Base-by-base conservation (phyloP, 148 eudicot genomes). In the Silene uniflora region DNA sequence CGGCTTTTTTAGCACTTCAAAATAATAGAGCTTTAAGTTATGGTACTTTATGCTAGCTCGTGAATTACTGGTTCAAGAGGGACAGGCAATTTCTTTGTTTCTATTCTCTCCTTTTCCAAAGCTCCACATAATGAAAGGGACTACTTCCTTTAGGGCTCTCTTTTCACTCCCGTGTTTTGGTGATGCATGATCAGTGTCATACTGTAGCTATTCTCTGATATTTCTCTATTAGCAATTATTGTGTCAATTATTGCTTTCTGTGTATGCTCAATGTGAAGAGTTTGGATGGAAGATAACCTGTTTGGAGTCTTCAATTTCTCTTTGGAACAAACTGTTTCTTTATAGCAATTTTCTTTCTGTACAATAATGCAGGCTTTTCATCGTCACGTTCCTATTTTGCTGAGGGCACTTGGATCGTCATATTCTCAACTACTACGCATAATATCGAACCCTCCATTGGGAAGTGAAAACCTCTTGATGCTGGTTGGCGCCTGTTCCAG, bases 381-480 rank as follows among this genome's bases (percentile, higher is more conserved):
- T 89, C 99, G 94, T 59, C 98, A 91, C 81, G 77, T 91, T 72
- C 89, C 97, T 10, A 86, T 85, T 78, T 87, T 96, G 78, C 76
- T 91, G 69, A 85, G 98, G 86, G 83, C 93, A 69, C 81, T 91
- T 62, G 97, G 91, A 65, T 83, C 98, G 22, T 86, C 97, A 76
- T 88, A 81, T 79, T 79, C 93, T 27, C 93, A 96, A 76, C 69
- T 96, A 80, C 91, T 92, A 17, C 80, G 72, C 69, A 85, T 96
- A 81, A 87, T 96, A 81, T 92, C 99, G 60, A 87, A 91, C 86
- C 98, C 99, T 71, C 91, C 97, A 21, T 62, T 72, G 35, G 99
- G 99, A 85, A 86, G 99, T 88, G 99, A 96, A 83, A 81, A 85
- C 84, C 88, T 96, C 81, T 82, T 96, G 75, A 84, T 86, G 77